These are phyloP conservation scores for Ustilago tritici DNA, from an alignment of 1,284 basidiomycete genomes.

Conservation along the genomic window DNA sequence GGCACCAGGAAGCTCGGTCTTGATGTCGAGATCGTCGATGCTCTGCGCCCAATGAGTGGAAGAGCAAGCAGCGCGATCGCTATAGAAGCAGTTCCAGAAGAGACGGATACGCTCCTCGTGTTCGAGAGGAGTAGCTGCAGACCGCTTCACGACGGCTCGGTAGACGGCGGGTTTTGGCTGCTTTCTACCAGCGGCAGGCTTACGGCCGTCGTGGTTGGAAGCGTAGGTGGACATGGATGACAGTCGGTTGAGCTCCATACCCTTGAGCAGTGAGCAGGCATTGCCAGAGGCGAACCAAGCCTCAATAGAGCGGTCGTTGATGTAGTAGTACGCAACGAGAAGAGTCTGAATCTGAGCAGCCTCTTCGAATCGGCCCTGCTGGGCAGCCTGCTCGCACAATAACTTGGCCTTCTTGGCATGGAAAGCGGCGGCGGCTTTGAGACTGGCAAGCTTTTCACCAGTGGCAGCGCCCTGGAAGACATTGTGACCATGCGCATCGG, in stretches of 20 bases:
- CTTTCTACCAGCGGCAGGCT: conserved; percentile 11
- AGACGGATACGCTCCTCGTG: conserved; percentile 53
- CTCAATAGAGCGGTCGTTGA: conserved; percentile 54
- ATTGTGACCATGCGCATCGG: conserved; percentile 18
- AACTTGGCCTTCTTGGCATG: conserved; percentile 52
- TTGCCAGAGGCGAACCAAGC: conserved; percentile 54
- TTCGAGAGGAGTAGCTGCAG: conserved; percentile 34
- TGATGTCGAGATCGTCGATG: conserved; percentile 53
- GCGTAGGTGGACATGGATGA: conserved; percentile 32
- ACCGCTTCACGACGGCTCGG: conserved; percentile 26
- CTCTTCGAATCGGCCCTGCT: conserved; percentile 49
- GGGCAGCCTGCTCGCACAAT: conserved; percentile 23
- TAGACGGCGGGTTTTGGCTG: conserved; percentile 47
- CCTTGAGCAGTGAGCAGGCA: conserved; percentile 38
- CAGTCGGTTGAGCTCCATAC: conserved; percentile 52
- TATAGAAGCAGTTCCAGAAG: conserved; percentile 55
- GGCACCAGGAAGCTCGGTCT: conserved; percentile 52
- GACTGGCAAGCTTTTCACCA: conserved; percentile 35
- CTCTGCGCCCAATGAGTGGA: conserved; percentile 54
- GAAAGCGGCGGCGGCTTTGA: conserved; percentile 48
- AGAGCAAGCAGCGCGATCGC: conserved; percentile 53
- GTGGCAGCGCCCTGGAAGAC: conserved; percentile 32
- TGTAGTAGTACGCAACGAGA: conserved; percentile 53
- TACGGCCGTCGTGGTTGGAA: conserved; percentile 8
- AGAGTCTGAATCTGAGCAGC: conserved; percentile 45